phyloP scores from a whole-genome alignment of 2,329 filamentous ascomycete genomes.

The Colletotrichum orbiculare region DNA sequence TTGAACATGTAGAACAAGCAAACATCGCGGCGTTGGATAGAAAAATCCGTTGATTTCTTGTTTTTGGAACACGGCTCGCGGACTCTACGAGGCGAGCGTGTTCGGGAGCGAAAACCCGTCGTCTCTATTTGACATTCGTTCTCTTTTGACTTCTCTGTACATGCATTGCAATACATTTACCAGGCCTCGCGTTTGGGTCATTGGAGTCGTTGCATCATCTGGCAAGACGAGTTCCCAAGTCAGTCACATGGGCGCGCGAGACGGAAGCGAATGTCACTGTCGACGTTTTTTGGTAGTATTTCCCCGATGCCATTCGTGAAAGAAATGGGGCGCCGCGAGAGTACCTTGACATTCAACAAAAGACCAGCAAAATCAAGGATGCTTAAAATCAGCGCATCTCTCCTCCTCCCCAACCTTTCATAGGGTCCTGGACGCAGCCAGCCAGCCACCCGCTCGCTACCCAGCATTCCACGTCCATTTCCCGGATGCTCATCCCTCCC shows the following conservation, averaged over 20 bases:
- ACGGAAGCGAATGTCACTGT: too few species aligned
- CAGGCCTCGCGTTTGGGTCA: background rate
- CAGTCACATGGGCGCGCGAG: background rate
- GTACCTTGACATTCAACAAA: too few species aligned
- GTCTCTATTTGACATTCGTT: background rate
- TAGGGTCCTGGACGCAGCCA: background rate
- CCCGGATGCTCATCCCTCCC: constrained; percentile 2
- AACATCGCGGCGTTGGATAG: constrained; percentile 31
- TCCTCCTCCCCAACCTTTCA: background rate
- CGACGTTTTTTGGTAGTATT: too few species aligned
- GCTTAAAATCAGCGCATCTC: too few species aligned
- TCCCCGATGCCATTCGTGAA: too few species aligned
- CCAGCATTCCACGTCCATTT: background rate
- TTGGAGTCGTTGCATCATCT: background rate
- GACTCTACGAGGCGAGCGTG: background rate
- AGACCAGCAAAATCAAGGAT: too few species aligned
- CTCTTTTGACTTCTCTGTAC: constrained; percentile 14
- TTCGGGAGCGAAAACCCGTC: background rate
- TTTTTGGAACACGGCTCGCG: constrained; percentile 13
- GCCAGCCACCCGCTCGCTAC: constrained; percentile 10
- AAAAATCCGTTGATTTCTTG: background rate
- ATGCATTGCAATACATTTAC: constrained; percentile 4
- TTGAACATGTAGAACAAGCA: constrained; percentile 15
- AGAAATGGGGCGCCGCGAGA: too few species aligned
- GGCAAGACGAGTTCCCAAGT: background rate